Base-by-base conservation (phyloP, 2,329 filamentous ascomycete genomes). In the Aspergillus puulaauensis region DNA sequence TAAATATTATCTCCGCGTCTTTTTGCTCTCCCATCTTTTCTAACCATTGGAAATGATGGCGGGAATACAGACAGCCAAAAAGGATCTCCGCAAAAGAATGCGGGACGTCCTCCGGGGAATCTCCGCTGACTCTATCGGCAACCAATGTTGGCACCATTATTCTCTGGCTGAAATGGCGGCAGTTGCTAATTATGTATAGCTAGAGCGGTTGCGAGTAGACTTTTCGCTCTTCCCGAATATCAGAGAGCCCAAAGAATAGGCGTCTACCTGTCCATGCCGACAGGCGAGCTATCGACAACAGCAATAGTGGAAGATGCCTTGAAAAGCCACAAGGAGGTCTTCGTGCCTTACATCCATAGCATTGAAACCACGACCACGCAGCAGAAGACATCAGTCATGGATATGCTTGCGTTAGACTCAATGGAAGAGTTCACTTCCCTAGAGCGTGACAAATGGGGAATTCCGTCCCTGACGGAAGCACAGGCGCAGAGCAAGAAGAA, bases 211-310 rank as follows among this genome's bases (percentile, higher is more conserved):
- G 88, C 87, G 63, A 82, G 85, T 54, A 79, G 82, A 6, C 77
- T 97, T 39, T 79, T 88, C 45, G 79, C 82, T 11, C 84, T 93
- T 66, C 82, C 84, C 51, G 89, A 91, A 54, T 99, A 96, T 72
- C 79, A 85, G 62, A 80, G 87, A 54, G 93, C 95, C 43, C 83
- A 80, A 59, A 83, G 86, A 53, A 85, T 99, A 68, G 92, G 90
- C 66, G 82, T 99, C 56, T 99, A 96, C 72, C 81, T 99, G 15
- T 95, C 93, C 11, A 99, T 99, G 95, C 92, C 93, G 1, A 79
- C 81, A 9, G 89, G 88, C 23, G 95, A 99, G 77, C 84, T 96
- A 24, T 90, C 92, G 65, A 99, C 95, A 2, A 86, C 88, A 52
- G 79, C 82, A 49, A 91, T 98, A 54, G 91, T 98, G 8, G 84